Evolutionary conservation across 305 asterid species (phyloP), one percentile per base, ranked within the genome.

Genomic region (Solanum hybrid): DNA sequence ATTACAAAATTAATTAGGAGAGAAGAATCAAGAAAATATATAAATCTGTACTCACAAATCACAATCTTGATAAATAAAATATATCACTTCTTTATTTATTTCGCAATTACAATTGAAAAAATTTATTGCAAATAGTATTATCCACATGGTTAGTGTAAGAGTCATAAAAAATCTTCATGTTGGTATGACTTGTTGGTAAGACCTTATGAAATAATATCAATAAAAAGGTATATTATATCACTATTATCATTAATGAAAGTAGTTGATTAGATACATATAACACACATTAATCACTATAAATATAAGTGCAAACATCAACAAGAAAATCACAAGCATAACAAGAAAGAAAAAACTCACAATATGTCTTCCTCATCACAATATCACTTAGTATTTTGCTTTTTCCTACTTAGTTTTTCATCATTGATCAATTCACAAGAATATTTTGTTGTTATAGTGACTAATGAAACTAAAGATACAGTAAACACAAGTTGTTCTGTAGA

Each of bases 1-100:
- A 8, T 8, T 0, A 64, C 6, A n/a, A 9, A 64, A 64, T 22
- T 7, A n/a, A 64, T 9, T 22, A 64, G 13, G 12, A 64, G 0
- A 67, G 14, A 67, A 9, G 0, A 67, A 67, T 67, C 6, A n/a
- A 4, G 74, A n/a, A 10, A n/a, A n/a, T n/a, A 67, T 9, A n/a
- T n/a, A n/a, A 22, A n/a, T n/a, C 0, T n/a, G 6, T 67, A 67
- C 14, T 67, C 29, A 67, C 14, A 67, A n/a, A 22, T 1, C 75
- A 67, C 74, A n/a, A n/a, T 67, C 74, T 24, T 67, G 8, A 67
- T 67, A 67, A 67, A n/a, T 67, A 67, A 67, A 11, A n/a, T 67
- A 67, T 67, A 1, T 67, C 75, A 67, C 31, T 22, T 64, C 1
- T 64, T 64, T 57, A 57, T 57, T 57, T 57, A 13, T 73, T 73